Base-by-base conservation (phyloP, 345 rosid species). In the Camelina neglecta region DNA sequence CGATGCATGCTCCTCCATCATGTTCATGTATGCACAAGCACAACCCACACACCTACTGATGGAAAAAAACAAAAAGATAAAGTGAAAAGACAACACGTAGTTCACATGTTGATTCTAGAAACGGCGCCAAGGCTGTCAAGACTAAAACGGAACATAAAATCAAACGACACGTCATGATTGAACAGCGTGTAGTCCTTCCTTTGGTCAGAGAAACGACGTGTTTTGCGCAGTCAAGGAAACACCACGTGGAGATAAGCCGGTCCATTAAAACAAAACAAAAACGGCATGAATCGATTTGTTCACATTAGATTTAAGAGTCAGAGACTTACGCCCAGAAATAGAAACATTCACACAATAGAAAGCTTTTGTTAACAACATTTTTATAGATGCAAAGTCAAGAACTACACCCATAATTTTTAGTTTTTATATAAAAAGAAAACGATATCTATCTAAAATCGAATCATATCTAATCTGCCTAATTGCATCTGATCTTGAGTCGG, bases 401-500 rank as follows among this genome's bases (percentile, higher is more conserved):
- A 2, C 0, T 9, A 59, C 5, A 5, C n/a, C 23, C 41, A 29
- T 20, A 56, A 7, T 29, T 6, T 26, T 26, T 26, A 3, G 29
- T 26, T 26, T 26, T 26, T 24, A 18, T 24, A 24, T 24, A 26
- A 24, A 24, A 24, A 24, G 2, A 24, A 1, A 24, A 24, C 26
- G 26, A 24, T 24, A 24, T 2, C 0, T 24, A 24, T 24, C 26
- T 24, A 24, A 24, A 24, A 64, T 29, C 11, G 35, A 31, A 65
- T 16, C 44, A 16, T 33, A 48, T 10, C 23, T 21, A 21, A 21
- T 21, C 26, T 65, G 16, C 58, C 26, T 48, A 20, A 60, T 39
- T 60, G 8, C 65, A 60, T 63, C 7, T 10, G 9, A 42, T 41
- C 21, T 20, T 7, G 5, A 55, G 73, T 69, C 64, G 57, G 74